These are phyloP conservation scores for Diplogelasinospora grovesii DNA, from an alignment of 495 filamentous ascomycete genomes.

Conservation along the genomic window DNA sequence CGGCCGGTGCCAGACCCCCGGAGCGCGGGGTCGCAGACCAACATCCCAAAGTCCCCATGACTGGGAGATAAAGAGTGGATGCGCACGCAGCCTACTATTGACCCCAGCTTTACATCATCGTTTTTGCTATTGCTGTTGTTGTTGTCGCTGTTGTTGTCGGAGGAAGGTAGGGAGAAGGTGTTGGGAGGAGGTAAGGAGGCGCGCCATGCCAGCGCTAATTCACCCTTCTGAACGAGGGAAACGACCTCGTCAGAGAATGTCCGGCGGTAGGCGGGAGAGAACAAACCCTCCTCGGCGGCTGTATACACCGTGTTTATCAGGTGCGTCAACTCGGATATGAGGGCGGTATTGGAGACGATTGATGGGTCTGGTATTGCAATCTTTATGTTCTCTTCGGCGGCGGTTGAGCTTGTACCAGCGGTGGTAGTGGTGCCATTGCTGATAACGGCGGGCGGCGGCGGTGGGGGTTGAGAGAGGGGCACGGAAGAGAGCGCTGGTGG, in stretches of 20 bases:
- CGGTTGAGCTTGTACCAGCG: neutral
- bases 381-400: too few relatives aligned
- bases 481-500: too few relatives aligned
- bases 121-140: too few relatives aligned
- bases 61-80: neutral
- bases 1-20: conserved; percentile 3
- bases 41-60: conserved; percentile 6
- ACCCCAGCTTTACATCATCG: too few relatives aligned
- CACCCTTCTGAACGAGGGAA: conserved; percentile 7
- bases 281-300: conserved; percentile 3
- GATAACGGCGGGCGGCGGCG: neutral
- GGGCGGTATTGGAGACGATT: neutral
- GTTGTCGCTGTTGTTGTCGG: too few relatives aligned
- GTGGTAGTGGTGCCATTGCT: neutral
- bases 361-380: conserved; percentile 5
- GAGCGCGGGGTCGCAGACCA: conserved; percentile 4
- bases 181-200: neutral
- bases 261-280: conserved; percentile 3
- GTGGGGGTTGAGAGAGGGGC: too few relatives aligned
- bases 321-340: neutral
- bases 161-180: neutral
- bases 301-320: conserved; percentile 9
- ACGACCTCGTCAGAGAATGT: neutral
- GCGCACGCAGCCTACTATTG: conserved; percentile 4
- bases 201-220: conserved; percentile 8